Percentiles rank a stretch among this genome's conserved stretches.
These are phyloP conservation scores for Neurospora africana DNA, from an alignment of 495 filamentous ascomycete species.

Conservation along the genomic window DNA sequence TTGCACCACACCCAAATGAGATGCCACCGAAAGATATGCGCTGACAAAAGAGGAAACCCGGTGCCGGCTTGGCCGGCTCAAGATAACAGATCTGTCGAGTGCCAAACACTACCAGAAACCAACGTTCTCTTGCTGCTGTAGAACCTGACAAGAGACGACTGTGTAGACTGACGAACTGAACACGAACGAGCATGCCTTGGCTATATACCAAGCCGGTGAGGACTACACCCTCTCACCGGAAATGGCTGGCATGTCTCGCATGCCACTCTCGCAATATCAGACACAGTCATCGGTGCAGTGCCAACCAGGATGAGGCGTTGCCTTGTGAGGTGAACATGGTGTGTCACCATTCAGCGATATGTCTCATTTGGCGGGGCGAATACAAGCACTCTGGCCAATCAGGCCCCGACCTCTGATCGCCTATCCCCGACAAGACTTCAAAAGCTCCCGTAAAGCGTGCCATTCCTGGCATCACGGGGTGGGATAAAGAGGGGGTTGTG, in stretches of 20 bases:
- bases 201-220: not conserved
- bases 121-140: slow-evolving; percentile 6
- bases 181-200: not conserved
- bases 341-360: slow-evolving; percentile 10
- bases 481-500: not conserved
- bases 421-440: slow-evolving; percentile 2
- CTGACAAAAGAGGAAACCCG: slow-evolving; percentile 3
- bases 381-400: not conserved
- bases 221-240: not conserved
- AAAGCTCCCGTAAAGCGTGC: not conserved
- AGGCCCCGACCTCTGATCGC: not conserved
- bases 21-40: not conserved
- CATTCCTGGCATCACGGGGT: slow-evolving; percentile 4
- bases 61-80: slow-evolving; percentile 27
- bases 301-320: slow-evolving; percentile 6
- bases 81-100: slow-evolving; percentile 9
- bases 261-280: slow-evolving; percentile 1
- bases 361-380: slow-evolving; percentile 13
- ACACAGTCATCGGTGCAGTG: slow-evolving; percentile 14
- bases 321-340: slow-evolving; percentile 15
- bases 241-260: slow-evolving; percentile 5
- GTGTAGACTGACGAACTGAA: slow-evolving; percentile 3
- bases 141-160: slow-evolving; percentile 7
- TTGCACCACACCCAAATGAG: not conserved
- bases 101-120: not conserved